Conservation (phyloP, 2,329 filamentous ascomycete species). For the Sphaerulina vaccinii region DNA sequence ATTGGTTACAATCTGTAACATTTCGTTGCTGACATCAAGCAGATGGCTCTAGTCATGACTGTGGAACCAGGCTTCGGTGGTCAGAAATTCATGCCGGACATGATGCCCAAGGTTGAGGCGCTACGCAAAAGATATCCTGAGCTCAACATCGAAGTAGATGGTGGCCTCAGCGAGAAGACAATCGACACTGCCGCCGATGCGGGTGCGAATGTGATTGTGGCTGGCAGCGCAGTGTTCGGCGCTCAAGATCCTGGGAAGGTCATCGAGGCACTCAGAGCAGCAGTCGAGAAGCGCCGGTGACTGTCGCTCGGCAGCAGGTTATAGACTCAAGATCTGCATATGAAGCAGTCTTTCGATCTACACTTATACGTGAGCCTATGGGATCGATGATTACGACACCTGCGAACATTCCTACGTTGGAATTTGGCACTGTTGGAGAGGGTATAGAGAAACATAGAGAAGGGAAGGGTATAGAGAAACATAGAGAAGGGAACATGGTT, state of each 20-base stretch:
- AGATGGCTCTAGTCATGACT: conserved; percentile 99
- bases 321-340: conserved; percentile 3
- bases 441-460: too few species aligned
- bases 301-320: conserved; percentile 25
- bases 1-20: background rate
- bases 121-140: conserved; percentile 82
- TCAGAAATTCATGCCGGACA: conserved; percentile 96
- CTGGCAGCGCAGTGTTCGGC: conserved; percentile 92
- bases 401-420: background rate
- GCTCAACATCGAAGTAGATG: conserved; percentile 96
- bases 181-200: conserved; percentile 93
- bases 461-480: too few species aligned
- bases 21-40: conserved; percentile 5
- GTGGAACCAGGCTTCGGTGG: conserved; percentile 96
- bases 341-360: too few species aligned
- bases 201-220: conserved; percentile 96
- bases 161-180: conserved; percentile 81
- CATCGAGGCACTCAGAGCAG: conserved; percentile 74
- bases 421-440: too few species aligned
- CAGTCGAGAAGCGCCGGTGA: conserved; percentile 65
- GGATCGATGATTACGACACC: background rate
- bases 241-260: conserved; percentile 85
- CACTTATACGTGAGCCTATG: too few species aligned
- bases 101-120: conserved; percentile 88
- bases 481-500: too few species aligned